Evolutionary conservation across 2,329 filamentous ascomycete genomes (phyloP).

Genomic region (Botryosphaeria dothidea): DNA sequence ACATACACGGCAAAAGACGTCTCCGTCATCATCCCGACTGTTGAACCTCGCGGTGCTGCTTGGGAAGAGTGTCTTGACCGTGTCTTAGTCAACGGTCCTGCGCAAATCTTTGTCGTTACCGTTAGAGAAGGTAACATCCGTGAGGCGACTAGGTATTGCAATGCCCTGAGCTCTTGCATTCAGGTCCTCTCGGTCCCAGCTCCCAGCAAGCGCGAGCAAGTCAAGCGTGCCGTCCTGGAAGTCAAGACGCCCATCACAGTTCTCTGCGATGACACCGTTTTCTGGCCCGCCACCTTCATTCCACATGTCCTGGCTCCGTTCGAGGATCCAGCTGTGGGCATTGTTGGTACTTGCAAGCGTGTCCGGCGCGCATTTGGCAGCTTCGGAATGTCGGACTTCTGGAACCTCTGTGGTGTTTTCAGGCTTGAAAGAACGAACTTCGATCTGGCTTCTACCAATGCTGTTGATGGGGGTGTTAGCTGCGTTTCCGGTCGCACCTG

Average conservation of each 20-base stretch:
- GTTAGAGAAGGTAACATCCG: conserved; percentile 35
- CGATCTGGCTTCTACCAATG: conserved; percentile 32
- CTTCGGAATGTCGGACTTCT: conserved; percentile 20
- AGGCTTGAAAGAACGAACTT: conserved; percentile 39
- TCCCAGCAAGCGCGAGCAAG: conserved; percentile 53
- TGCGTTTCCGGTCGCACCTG: conserved; percentile 34
- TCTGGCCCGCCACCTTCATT: conserved; percentile 51
- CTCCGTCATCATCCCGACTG: conserved; percentile 55
- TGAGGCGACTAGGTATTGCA: conserved; percentile 34
- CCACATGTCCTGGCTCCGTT: conserved; percentile 43
- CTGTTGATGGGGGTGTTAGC: conserved; percentile 35
- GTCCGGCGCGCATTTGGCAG: conserved; percentile 3
- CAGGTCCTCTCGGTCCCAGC: conserved; percentile 20
- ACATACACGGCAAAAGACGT: conserved; percentile 42
- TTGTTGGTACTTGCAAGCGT: conserved; percentile 19
- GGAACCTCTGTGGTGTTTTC: conserved; percentile 27
- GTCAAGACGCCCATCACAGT: conserved; percentile 47
- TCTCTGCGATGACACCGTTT: conserved; percentile 56
- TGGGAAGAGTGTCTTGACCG: conserved; percentile 47
- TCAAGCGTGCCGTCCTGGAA: conserved; percentile 41
- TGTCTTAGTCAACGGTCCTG: conserved; percentile 43
- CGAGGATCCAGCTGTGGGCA: conserved; percentile 22
- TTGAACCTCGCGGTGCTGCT: conserved; percentile 44
- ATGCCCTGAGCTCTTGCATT: conserved; percentile 22
- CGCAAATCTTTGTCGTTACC: conserved; percentile 48